Evolutionary conservation across 2,329 filamentous ascomycete genomes (phyloP), one percentile per base, ranked within the genome.

Genomic region (Fusarium sp.): DNA sequence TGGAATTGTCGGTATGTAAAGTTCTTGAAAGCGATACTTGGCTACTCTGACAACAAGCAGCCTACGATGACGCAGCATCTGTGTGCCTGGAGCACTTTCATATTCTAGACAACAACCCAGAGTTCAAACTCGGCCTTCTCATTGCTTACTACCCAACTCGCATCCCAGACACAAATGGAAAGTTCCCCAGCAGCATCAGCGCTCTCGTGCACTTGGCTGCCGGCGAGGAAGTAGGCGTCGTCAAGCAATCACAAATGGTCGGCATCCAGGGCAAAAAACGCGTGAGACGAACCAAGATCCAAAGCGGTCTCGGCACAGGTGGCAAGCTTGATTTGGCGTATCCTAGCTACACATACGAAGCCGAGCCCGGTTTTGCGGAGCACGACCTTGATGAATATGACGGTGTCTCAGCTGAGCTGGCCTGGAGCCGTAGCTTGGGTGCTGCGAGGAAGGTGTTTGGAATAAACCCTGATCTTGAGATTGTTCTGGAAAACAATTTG

Each of bases 361-460:
- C 86, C 78, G 79, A 87, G 50, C 79, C 87, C 0, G 92, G 92
- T 0, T 94, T 94, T 65, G 91, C 91, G 0, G 91, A 94, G 77
- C 83, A 85, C 20, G 87, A 92, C 56, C 76, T 92, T 32, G 88
- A 91, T 4, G 87, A 90, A 67, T 93, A 88, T 70, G 85, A 93
- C 66, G 81, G 84, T 11, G 81, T 91, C 4, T 85, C 85, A 0
- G 86, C 90, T 3, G 84, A 85, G n/a, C 73, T 93, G 20, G 90
- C 91, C 0, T 93, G 89, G 85, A 87, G 84, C n/a, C 83, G 92
- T 9, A 89, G 87, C 35, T 73, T 94, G 58, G 81, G 82, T 2
- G 78, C 82, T 1, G 81, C 92, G 35, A 82, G 88, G 40, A 84
- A 83, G 62, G 90, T 87, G 0, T 92, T 93, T 72, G 85, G 88